phyloP scores from a whole-genome alignment of 2,329 filamentous ascomycete species.

The Phyllosticta paracitricarpa region DNA sequence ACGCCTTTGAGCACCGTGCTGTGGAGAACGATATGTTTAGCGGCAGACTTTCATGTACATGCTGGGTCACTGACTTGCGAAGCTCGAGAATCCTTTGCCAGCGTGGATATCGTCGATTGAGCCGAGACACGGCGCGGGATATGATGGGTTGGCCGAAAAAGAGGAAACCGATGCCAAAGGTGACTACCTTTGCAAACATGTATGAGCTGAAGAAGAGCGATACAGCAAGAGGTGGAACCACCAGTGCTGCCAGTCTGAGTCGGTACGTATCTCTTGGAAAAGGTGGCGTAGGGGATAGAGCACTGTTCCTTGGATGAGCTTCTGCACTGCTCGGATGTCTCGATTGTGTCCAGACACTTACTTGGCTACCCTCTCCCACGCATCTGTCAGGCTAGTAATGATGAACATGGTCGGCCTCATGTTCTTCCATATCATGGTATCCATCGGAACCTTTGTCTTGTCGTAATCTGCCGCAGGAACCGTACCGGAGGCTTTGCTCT shows the following conservation, averaged over 20 bases:
- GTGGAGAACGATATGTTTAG: conserved; percentile 7
- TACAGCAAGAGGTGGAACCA: conserved; percentile 33
- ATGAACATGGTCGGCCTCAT: conserved; percentile 64
- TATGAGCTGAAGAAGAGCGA: conserved; percentile 40
- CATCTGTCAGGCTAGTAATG: conserved; percentile 49
- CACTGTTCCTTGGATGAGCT: conserved; percentile 16
- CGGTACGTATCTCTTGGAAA: conserved; percentile 36
- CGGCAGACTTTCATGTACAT: conserved; percentile 10
- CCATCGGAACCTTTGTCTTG: conserved; percentile 70
- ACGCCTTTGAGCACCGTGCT: conserved; percentile 67
- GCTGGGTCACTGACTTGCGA: conserved; percentile 42
- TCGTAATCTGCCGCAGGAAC: conserved; percentile 48
- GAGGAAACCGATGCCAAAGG: conserved; percentile 58
- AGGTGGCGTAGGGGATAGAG: conserved; percentile 39
- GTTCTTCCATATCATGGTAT: conserved; percentile 65
- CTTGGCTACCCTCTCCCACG: conserved; percentile 55
- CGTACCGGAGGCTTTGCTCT: conserved; percentile 42
- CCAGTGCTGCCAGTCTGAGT: conserved; percentile 35
- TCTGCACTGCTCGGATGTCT: conserved; percentile 2
- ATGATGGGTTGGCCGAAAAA: conserved; percentile 77
- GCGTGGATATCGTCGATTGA: conserved; percentile 54
- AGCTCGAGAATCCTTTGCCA: conserved; percentile 69
- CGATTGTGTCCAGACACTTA: conserved; percentile 18
- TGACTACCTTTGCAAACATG: conserved; percentile 51
- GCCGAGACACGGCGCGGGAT: conserved; percentile 44